Conservation (phyloP, 1,139 yeast genomes). For the Saccharomycopsis hybrid region DNA sequence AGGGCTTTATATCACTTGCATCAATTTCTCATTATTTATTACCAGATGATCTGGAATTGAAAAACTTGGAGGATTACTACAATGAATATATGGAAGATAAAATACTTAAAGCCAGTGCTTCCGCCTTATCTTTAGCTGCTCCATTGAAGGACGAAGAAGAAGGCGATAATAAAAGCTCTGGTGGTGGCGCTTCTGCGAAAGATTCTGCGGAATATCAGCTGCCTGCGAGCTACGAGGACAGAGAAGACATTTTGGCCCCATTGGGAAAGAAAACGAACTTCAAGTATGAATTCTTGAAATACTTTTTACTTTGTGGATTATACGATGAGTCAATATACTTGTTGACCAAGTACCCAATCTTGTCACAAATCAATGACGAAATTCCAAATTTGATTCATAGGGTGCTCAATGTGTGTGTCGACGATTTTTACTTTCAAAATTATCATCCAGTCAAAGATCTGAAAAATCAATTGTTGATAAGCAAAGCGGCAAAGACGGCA, state of each 20-base stretch:
- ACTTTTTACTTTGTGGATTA: conserved; percentile 56
- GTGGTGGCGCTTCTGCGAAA: conserved; percentile 22
- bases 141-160: conserved; percentile 65
- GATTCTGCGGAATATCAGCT: conserved; percentile 20
- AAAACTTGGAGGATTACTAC: conserved; percentile 38
- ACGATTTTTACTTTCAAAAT: conserved; percentile 39
- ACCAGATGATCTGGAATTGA: conserved; percentile 35
- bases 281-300: conserved; percentile 42
- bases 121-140: conserved; percentile 83
- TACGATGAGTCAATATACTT: conserved; percentile 58
- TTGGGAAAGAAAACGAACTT: conserved; percentile 21
- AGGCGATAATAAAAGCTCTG: conserved; percentile 26
- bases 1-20: conserved; percentile 62
- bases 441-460: conserved; percentile 24
- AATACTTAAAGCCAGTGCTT: conserved; percentile 60
- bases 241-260: conserved; percentile 10
- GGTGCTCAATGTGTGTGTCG: conserved; percentile 44
- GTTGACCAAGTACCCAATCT: conserved; percentile 54
- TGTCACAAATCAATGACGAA: conserved; percentile 51
- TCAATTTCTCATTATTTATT: conserved; percentile 51
- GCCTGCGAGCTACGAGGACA: not conserved
- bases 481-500: conserved; percentile 26
- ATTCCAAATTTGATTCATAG: conserved; percentile 44
- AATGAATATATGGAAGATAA: conserved; percentile 52
- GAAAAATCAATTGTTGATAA: conserved; percentile 27